Evolutionary conservation across 192 early-diverging fungal genomes (phyloP), one percentile per base, ranked within the genome.

Genomic region (Rhizoclosmatium sp.): DNA sequence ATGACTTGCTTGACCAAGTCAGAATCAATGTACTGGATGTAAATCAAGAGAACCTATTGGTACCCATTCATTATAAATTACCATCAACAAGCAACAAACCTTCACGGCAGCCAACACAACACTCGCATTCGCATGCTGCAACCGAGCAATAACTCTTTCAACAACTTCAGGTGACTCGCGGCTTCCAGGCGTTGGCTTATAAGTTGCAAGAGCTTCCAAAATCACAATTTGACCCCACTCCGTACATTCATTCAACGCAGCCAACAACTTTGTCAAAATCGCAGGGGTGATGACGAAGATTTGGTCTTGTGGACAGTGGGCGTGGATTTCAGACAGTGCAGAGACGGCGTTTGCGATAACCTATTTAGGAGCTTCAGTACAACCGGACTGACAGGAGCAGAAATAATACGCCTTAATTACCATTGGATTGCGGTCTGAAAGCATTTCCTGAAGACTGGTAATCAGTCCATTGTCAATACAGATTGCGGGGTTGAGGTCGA

Each of bases 171-270:
- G 51, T 0, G 94, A 91, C 69, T 94, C 93, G 2, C 78, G 66
- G 21, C 41, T 59, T 47, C 58, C 67, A 21, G 7, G 39, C 14
- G 48, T 45, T 44, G 78, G 78, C 19, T 69, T 70, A 71, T 79
- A 79, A 16, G 56, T 71, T 10, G 78, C 19, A 23, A 85, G 73
- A 9, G 81, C 80, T 44, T 77, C 81, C 4, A 99, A 85, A 73
- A 99, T 98, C 58, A 95, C 92, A 69, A 98, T 96, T 80, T 98
- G 96, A 59, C 98, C 97, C 98, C 98, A 99, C 79, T 99, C 98
- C 61, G 94, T 95, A 84, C 94, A 98, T 85, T 99, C 96, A 82
- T 98, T 96, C 75, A 99, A 77, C 1, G 96, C 97, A 4, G 95
- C 91, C 44, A 97, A 89, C 47, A 99, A 86, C 87, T 97, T 97